A percentile compares a stretch with the other conserved stretches of the same genome.
Evolutionary conservation across 371 early-diverging fungal species (phyloP).

Genomic region (Parasitella parasitica): DNA sequence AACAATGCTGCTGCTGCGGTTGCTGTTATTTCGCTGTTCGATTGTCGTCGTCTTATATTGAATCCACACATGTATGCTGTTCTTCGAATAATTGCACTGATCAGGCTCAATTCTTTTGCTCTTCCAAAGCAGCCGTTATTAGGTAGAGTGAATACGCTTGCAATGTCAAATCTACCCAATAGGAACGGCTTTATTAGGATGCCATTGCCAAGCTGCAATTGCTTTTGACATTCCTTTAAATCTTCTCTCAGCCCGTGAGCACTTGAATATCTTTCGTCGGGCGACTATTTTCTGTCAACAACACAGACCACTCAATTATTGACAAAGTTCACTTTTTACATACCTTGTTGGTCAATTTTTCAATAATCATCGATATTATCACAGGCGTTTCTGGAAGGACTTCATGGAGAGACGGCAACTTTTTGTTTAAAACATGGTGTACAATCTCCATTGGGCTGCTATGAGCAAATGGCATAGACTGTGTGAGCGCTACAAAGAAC

Average conservation of each 20-base stretch:
- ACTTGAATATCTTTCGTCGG: slow-evolving; percentile 59
- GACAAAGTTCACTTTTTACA: background rate
- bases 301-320: no score
- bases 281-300: slow-evolving; percentile 45
- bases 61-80: slow-evolving; percentile 38
- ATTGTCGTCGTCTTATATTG: slow-evolving; percentile 8
- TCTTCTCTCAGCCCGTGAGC: slow-evolving; percentile 60
- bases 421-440: slow-evolving; percentile 53
- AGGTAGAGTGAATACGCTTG: slow-evolving; percentile 57
- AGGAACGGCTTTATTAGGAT: slow-evolving; percentile 32
- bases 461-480: slow-evolving; percentile 49
- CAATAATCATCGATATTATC: slow-evolving; percentile 49
- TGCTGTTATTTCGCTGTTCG: background rate
- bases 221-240: slow-evolving; percentile 48
- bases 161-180: slow-evolving; percentile 52
- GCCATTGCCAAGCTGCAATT: slow-evolving; percentile 9
- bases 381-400: slow-evolving; percentile 51
- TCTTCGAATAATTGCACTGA: slow-evolving; percentile 37
- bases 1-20: slow-evolving; percentile 7
- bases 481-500: slow-evolving; percentile 50
- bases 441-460: slow-evolving; percentile 60
- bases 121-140: slow-evolving; percentile 53
- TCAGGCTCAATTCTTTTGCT: slow-evolving; percentile 29
- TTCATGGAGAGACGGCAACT: slow-evolving; percentile 45
- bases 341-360: slow-evolving; percentile 63